Base-by-base conservation (phyloP, 331 rosid species). In the Acacia pycnantha region DNA sequence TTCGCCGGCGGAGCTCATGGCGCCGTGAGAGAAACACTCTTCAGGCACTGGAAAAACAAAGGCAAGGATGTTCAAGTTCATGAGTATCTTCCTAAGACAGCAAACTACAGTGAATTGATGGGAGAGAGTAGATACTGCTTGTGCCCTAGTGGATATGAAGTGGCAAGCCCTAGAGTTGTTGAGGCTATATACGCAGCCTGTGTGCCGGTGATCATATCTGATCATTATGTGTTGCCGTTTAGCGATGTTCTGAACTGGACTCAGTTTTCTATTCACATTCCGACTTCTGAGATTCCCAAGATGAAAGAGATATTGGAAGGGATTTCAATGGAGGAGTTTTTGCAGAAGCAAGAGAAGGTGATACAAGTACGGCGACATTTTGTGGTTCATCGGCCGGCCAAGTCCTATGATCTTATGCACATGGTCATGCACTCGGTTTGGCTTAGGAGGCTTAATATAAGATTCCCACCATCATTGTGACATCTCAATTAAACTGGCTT, bases 141-240 rank as follows among this genome's bases (percentile, higher is more conserved):
- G 70, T 91, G 93, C 85, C 96, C 93, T 2, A 91, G 96, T 18
- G 93, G 90, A 26, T 85, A 78, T 4, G 96, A 91, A 77, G 96
- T 89, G 58, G 93, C 96, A 1, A 91, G 92, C 85, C 96, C 96
- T 2, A 88, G 96, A 74, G 77, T 91, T 11, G 90, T 91, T 8
- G 93, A 91, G 71, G 50, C 93, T n/a, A 89, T 91, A 35, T 77
- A 83, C 43, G 79, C 85, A 8, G 91, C 85, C 0, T 90, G 97
- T 74, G 89, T 92, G 10, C 97, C 92, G 0, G 94, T 92, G 62
- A 56, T 92, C 40, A 81, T 92, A 18, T 88, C 92, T 0, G 89
- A 90, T 24, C 24, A 59, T 14, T 90, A 88, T 24, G 89, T 86
- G n/a, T 85, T 88, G 26, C 94, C 97, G 0, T 92, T 88, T 12